A percentile compares a stretch with the other conserved stretches of the same genome.
Evolutionary conservation across 331 rosid species (phyloP).

Genomic region (Ulmus americana): DNA sequence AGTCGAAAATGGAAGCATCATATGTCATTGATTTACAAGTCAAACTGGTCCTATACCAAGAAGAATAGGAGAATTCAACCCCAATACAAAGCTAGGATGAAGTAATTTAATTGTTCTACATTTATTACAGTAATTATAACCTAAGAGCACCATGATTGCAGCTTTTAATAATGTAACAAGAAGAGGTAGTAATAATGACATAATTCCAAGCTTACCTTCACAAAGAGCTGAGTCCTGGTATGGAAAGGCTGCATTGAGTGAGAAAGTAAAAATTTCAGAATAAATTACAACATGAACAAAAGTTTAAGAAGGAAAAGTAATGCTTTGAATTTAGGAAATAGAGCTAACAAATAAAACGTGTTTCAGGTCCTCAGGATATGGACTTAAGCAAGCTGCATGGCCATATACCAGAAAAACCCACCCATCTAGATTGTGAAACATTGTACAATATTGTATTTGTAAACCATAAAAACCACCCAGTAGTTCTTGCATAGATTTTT

Average conservation of each 20-base stretch:
- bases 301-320: background rate
- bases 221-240: conserved; percentile 72
- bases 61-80: background rate
- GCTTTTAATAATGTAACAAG: background rate
- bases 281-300: conserved; percentile 3
- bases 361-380: background rate
- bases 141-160: background rate
- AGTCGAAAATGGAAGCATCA: background rate
- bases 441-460: background rate
- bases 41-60: background rate
- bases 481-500: background rate
- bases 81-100: no score
- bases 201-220: conserved; percentile 48
- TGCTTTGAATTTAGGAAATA: background rate
- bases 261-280: conserved; percentile 23
- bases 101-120: background rate
- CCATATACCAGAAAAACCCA: background rate
- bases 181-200: background rate
- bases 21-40: background rate
- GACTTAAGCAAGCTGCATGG: background rate
- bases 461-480: background rate
- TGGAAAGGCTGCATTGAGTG: conserved; percentile 70
- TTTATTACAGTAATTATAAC: background rate
- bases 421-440: background rate
- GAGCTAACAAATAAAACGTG: background rate